Conservation (phyloP, 2,329 filamentous ascomycete species). For the Aspergillus pseudotamarii region DNA sequence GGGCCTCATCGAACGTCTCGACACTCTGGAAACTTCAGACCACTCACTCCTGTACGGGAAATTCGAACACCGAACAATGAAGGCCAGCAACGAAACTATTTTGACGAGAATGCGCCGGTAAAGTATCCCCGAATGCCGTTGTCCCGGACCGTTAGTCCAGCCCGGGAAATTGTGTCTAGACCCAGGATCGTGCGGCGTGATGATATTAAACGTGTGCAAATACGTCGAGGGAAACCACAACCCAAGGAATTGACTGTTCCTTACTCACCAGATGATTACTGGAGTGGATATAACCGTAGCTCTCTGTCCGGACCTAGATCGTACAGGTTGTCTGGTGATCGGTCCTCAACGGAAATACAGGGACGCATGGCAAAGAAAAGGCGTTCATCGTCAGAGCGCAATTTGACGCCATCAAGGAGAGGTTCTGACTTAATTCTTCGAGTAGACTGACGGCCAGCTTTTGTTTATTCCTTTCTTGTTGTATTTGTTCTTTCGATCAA, state of each 20-base stretch:
- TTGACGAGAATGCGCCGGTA: conserved; percentile 9
- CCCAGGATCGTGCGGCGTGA: conserved; percentile 36
- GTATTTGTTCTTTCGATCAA: neutral
- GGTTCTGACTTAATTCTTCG: conserved; percentile 36
- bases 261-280: conserved; percentile 35
- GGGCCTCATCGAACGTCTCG: conserved; percentile 23
- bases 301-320: neutral
- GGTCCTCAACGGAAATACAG: conserved; percentile 8
- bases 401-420: conserved; percentile 34
- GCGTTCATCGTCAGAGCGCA: conserved; percentile 27
- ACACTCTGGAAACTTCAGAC: conserved; percentile 21
- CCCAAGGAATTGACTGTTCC: conserved; percentile 27
- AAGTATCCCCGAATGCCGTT: conserved; percentile 26
- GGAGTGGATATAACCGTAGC: conserved; percentile 24
- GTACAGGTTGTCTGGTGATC: conserved; percentile 11
- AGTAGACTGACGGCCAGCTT: conserved; percentile 27
- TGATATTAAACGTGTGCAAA: conserved; percentile 37
- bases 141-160: conserved; percentile 25
- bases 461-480: neutral
- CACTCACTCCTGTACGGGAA: conserved; percentile 28
- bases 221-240: conserved; percentile 31
- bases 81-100: conserved; percentile 8
- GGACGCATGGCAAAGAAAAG: conserved; percentile 25
- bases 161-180: conserved; percentile 34
- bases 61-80: conserved; percentile 21